Evolutionary conservation across 108 stramenopile species (phyloP).

Genomic region (Nitzschia putrida): DNA sequence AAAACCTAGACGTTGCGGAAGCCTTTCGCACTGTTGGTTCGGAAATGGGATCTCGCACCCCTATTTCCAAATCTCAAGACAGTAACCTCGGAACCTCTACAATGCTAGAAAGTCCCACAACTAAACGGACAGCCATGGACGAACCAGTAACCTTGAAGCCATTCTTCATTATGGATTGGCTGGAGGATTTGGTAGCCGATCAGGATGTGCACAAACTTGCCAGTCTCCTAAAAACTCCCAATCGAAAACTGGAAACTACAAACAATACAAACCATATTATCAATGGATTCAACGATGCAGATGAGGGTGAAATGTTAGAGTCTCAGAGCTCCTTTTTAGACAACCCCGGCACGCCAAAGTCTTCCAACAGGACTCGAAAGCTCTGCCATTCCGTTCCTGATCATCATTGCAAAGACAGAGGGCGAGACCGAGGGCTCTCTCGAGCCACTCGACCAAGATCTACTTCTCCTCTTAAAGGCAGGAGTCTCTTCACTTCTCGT

Average conservation of each 20-base stretch:
- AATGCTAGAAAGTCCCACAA: too few species aligned
- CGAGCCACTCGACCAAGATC: not conserved
- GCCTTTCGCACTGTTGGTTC: too few species aligned
- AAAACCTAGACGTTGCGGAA: too few species aligned
- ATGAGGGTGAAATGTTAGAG: not conserved
- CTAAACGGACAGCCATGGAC: too few species aligned
- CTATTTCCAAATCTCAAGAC: too few species aligned
- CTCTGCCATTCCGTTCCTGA: too few species aligned
- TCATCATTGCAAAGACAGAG: not conserved
- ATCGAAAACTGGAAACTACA: not conserved
- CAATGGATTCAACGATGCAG: too few species aligned
- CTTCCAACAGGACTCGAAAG: conserved; percentile 1
- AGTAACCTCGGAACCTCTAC: too few species aligned
- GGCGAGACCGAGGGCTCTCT: not conserved
- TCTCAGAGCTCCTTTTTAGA: not conserved
- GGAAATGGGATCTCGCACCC: too few species aligned
- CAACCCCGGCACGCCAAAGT: conserved; percentile 10
- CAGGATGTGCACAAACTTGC: conserved; percentile 12
- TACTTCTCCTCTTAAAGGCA: not conserved
- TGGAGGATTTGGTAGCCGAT: conserved; percentile 18
- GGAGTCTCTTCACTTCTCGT: too few species aligned
- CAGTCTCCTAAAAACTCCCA: conserved; percentile 14
- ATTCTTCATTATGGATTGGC: conserved; percentile 29
- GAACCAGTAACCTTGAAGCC: conserved; percentile 1
- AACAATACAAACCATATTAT: not conserved